These are phyloP conservation scores for Picea glauca DNA, from an alignment of 75 land plant species.

Conservation along the genomic window DNA sequence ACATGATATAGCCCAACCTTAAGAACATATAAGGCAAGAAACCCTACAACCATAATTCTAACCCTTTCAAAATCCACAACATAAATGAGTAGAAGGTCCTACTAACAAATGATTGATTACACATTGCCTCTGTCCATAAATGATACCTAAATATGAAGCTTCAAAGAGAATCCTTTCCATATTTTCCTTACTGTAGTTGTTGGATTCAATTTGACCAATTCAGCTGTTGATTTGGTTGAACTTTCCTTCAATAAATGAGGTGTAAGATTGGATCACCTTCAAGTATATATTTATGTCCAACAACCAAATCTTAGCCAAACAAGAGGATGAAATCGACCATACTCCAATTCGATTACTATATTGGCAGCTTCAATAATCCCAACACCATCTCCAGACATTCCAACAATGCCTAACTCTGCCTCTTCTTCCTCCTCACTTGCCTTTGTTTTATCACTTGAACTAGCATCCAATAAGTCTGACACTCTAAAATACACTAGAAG, in stretches of 20 bases:
- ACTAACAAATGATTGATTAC: not conserved
- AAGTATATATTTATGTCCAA: no score
- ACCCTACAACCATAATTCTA: not conserved
- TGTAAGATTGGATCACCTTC: no score
- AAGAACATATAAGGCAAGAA: not conserved
- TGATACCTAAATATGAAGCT: constrained; percentile 6
- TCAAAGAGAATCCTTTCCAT: not conserved
- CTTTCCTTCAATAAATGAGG: no score
- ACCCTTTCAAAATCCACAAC: not conserved
- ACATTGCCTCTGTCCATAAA: not conserved
- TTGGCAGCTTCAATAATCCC: no score
- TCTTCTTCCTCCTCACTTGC: constrained; percentile 86
- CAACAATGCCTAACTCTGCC: constrained; percentile 16
- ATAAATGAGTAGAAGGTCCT: constrained; percentile 4
- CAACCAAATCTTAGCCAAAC: no score
- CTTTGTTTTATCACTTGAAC: constrained; percentile 69
- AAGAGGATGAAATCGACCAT: no score
- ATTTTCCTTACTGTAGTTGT: not conserved
- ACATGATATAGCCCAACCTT: not conserved
- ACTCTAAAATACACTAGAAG: constrained; percentile 93
- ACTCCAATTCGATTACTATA: no score
- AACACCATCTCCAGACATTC: no score
- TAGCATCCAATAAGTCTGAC: constrained; percentile 84
- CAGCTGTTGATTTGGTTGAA: no score
- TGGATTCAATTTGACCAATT: no score